Evolutionary conservation across 805 yeast genomes (phyloP).

Genomic region (Myxozyma geophila): DNA sequence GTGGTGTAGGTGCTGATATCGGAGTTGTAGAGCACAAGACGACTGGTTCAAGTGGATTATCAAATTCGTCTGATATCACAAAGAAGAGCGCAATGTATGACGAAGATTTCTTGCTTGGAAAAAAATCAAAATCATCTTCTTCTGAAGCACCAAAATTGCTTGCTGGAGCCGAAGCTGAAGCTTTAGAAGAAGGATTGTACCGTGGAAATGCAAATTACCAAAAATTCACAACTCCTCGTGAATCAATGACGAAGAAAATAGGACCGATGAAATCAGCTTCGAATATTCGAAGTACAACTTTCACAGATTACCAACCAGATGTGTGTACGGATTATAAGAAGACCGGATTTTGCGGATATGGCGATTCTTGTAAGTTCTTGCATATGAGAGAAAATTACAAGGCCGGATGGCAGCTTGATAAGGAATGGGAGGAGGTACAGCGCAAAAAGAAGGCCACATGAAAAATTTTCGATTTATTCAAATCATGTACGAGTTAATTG

Average conservation of each 20-base stretch:
- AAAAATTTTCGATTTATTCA: not conserved
- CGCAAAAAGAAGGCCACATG: slow-evolving; percentile 34
- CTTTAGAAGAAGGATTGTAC: slow-evolving; percentile 31
- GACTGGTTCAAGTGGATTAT: slow-evolving; percentile 23
- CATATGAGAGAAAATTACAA: slow-evolving; percentile 87
- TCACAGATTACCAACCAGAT: slow-evolving; percentile 88
- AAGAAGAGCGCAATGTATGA: slow-evolving; percentile 38
- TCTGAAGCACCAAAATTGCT: not conserved
- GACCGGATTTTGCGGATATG: slow-evolving; percentile 96
- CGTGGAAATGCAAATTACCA: slow-evolving; percentile 25
- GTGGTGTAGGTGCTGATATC: slow-evolving; percentile 17
- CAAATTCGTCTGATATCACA: slow-evolving; percentile 41
- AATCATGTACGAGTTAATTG: not conserved
- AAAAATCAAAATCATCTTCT: slow-evolving; percentile 8
- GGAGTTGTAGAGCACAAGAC: slow-evolving; percentile 28
- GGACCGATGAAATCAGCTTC: slow-evolving; percentile 52
- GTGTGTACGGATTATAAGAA: slow-evolving; percentile 89
- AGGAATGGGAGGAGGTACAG: slow-evolving; percentile 66
- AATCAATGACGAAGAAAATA: slow-evolving; percentile 38
- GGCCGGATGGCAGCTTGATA: slow-evolving; percentile 66
- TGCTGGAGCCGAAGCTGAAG: slow-evolving; percentile 11
- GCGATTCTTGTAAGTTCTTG: slow-evolving; percentile 93
- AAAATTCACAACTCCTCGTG: slow-evolving; percentile 35
- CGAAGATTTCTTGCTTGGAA: slow-evolving; percentile 26
- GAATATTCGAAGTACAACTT: slow-evolving; percentile 65